A percentile compares a stretch with the other conserved stretches of the same genome.
These are phyloP conservation scores for Acaromyces ingoldii DNA, from an alignment of 1,284 basidiomycete species.

Conservation along the genomic window DNA sequence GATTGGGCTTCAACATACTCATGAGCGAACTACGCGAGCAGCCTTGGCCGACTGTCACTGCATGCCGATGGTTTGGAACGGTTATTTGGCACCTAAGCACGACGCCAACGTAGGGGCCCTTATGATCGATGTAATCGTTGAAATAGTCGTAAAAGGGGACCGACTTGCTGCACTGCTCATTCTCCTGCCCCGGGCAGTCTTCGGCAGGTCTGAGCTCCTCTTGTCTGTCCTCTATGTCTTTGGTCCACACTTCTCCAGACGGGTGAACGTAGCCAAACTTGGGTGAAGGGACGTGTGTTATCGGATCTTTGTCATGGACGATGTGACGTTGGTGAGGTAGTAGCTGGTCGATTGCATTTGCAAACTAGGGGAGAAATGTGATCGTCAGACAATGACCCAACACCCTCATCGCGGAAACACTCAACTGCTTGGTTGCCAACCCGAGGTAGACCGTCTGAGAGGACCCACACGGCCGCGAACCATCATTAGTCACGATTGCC, in stretches of 20 bases:
- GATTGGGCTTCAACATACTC: too few species aligned
- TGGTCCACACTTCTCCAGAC: conserved; percentile 1
- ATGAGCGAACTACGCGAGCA: too few species aligned
- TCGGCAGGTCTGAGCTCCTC: not conserved
- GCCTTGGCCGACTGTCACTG: not conserved
- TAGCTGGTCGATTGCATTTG: not conserved
- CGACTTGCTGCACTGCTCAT: too few species aligned
- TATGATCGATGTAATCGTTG: too few species aligned
- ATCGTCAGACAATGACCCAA: too few species aligned
- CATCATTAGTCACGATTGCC: too few species aligned
- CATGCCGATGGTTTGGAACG: not conserved
- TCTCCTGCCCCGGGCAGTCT: not conserved
- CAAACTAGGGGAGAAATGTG: too few species aligned
- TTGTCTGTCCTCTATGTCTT: too few species aligned
- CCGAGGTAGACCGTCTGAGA: not conserved
- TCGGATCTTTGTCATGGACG: not conserved
- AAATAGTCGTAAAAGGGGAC: too few species aligned
- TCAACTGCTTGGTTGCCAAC: conserved; percentile 1
- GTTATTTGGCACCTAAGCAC: not conserved
- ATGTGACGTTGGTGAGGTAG: not conserved
- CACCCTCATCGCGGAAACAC: too few species aligned
- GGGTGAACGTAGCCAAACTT: not conserved
- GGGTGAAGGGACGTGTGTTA: conserved; percentile 1
- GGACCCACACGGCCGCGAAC: too few species aligned
- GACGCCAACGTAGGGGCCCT: not conserved